Evolutionary conservation across 768 basidiomycete genomes (phyloP).

Genomic region (Sporobolomyces pararoseus): DNA sequence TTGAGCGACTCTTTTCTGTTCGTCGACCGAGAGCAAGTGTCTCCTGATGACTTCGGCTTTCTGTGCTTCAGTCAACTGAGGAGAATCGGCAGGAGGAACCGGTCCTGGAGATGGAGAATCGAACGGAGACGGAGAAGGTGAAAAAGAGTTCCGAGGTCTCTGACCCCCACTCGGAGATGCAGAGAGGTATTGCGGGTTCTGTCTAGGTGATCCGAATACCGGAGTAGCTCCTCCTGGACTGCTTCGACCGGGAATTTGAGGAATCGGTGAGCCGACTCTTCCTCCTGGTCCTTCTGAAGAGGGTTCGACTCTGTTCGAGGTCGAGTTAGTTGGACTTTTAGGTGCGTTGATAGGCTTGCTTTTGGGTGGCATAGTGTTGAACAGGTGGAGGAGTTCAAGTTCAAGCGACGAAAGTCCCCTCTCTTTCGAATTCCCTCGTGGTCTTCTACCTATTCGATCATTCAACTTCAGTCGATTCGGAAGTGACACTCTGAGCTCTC

Average conservation of each 20-base stretch:
- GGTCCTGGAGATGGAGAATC: neutral
- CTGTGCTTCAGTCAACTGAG: conserved; percentile 65
- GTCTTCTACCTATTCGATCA: too few species aligned
- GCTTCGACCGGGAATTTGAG: conserved; percentile 12
- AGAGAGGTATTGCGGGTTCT: conserved; percentile 9
- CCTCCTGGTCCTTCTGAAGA: neutral
- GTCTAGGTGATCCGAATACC: conserved; percentile 1
- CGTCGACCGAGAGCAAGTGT: conserved; percentile 73
- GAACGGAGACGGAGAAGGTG: conserved; percentile 6
- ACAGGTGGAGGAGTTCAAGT: neutral
- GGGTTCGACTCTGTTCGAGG: neutral
- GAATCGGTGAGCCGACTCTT: conserved; percentile 3
- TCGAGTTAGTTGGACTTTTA: neutral
- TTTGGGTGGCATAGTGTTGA: conserved; percentile 1
- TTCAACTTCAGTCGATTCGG: too few species aligned
- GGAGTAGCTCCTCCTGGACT: conserved; percentile 10
- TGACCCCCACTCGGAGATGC: neutral
- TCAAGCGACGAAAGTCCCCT: too few species aligned
- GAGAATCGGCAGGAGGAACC: neutral
- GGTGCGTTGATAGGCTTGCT: conserved; percentile 12
- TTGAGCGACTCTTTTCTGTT: conserved; percentile 53
- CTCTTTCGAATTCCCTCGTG: too few species aligned
- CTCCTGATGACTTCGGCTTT: conserved; percentile 74
- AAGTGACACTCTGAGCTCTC: too few species aligned
- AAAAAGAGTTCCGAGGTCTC: conserved; percentile 13